Base-by-base conservation (phyloP, 495 filamentous ascomycete genomes). In the Aspergillus sclerotiicarbonarius region DNA sequence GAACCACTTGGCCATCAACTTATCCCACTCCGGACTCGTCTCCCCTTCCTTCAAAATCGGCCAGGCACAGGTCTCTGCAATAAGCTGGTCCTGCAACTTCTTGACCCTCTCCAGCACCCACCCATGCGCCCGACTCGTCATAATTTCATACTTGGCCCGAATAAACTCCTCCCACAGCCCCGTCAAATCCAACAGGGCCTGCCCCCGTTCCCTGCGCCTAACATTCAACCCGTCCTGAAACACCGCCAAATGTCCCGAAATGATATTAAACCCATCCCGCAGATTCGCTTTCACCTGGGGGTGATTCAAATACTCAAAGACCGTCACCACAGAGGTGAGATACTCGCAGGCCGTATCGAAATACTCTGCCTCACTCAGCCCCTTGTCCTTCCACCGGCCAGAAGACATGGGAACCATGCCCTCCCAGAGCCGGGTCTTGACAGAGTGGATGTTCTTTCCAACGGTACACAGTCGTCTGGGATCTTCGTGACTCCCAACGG, bases 221-320 rank as follows among this genome's bases (percentile, higher is more conserved):
- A 50, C 8, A 64, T 45, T 16, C 45, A 54, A 37, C 67, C 60
- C 6, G 58, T 39, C 3, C 9, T 57, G 33, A 15, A 15, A 21
- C 1, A 53, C 49, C 30, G 50, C 54, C 53, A 65, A 60, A 50
- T 69, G 61, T 13, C 58, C 62, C 3, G 56, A 62, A 15, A 76
- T 66, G 13, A 56, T 50, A 47, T 76, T 76, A 51, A 66, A 69
- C 0, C 65, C 71, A 6, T 61, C 47, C 29, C 71, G 65, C 12
- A 76, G 60, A 45, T 67, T 44, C 0, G 47, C 35, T 18, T 55
- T 56, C n/a, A 70, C 59, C 8, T 18, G 16, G 0, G 61, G 60
- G 4, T 39, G 12, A 30, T 69, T 71, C 9, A 73, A 51, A 39
- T 74, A 72, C 37, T 72, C 61, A 16, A 72, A 76, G 4, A 67